phyloP scores from a whole-genome alignment of 2,329 filamentous ascomycete species.

The Botryosphaeria dothidea region DNA sequence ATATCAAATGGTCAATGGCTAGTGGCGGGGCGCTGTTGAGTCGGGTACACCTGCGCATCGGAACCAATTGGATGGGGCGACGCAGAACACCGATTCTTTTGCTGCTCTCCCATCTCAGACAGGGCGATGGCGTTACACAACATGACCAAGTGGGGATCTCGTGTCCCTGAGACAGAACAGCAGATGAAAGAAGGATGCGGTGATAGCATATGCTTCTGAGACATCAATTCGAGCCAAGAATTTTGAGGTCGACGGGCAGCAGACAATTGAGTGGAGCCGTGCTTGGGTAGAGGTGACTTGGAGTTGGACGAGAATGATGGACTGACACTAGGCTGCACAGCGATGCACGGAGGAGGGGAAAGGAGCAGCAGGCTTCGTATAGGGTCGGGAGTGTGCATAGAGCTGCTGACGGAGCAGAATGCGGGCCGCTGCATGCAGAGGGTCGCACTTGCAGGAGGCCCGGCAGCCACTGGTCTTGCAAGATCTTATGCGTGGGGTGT shows the following conservation, averaged over 20 bases:
- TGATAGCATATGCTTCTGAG: not conserved
- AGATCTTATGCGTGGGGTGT: not conserved
- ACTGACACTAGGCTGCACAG: not conserved
- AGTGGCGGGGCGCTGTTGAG: not conserved
- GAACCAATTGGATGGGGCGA: not conserved
- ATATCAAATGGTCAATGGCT: not conserved
- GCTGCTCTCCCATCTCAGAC: no score
- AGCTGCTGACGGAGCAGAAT: not conserved
- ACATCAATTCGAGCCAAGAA: not conserved
- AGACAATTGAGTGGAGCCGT: no score
- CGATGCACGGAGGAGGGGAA: not conserved
- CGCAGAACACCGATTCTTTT: not conserved
- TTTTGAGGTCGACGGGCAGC: no score
- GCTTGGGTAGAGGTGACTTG: not conserved
- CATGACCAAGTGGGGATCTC: not conserved
- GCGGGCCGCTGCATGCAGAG: not conserved
- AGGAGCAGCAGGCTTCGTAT: not conserved
- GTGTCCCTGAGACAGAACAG: not conserved
- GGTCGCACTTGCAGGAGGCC: not conserved
- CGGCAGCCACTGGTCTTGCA: not conserved
- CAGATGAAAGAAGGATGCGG: not conserved
- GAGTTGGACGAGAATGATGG: not conserved
- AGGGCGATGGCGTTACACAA: not conserved
- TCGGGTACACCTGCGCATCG: not conserved
- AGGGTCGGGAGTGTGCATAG: not conserved